These are phyloP conservation scores for Cordia subcordata DNA, from an alignment of 257 asterid species.

Conservation along the genomic window DNA sequence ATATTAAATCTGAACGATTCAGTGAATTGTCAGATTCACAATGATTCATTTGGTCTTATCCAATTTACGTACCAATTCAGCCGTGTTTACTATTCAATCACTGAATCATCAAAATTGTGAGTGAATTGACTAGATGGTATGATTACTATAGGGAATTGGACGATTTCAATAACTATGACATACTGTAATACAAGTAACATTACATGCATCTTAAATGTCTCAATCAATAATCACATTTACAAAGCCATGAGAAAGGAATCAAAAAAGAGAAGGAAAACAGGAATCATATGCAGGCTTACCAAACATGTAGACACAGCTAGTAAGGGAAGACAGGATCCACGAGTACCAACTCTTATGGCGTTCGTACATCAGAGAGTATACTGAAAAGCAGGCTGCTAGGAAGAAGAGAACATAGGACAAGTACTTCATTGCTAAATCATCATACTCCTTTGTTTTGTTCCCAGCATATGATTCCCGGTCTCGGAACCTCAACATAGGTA, in stretches of 20 bases:
- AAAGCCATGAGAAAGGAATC: conserved; percentile 2
- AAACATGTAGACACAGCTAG: conserved; percentile 98
- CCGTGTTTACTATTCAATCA: too few relatives aligned
- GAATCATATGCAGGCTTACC: conserved; percentile 43
- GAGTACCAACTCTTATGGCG: conserved; percentile 99
- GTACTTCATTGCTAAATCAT: conserved; percentile 98
- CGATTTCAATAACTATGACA: too few relatives aligned
- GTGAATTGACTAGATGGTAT: too few relatives aligned
- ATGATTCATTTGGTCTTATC: too few relatives aligned
- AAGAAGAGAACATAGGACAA: conserved; percentile 78
- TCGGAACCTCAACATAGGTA: conserved; percentile 88
- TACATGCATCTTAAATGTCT: too few relatives aligned
- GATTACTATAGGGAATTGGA: too few relatives aligned
- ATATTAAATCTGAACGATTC: too few relatives aligned
- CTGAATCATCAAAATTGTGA: too few relatives aligned
- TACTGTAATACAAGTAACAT: too few relatives aligned
- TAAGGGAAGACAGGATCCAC: conserved; percentile 91
- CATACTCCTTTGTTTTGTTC: conserved; percentile 96
- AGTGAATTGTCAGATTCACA: too few relatives aligned
- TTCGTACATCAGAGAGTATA: conserved; percentile 89
- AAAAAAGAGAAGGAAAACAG: conserved; percentile 9
- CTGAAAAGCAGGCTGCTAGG: conserved; percentile 69
- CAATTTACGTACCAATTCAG: too few relatives aligned
- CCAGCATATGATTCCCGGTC: conserved; percentile 94
- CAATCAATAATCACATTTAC: background rate